Evolutionary conservation across 2,329 filamentous ascomycete genomes (phyloP), one percentile per base, ranked within the genome.

Genomic region (Cladophialophora exuberans): DNA sequence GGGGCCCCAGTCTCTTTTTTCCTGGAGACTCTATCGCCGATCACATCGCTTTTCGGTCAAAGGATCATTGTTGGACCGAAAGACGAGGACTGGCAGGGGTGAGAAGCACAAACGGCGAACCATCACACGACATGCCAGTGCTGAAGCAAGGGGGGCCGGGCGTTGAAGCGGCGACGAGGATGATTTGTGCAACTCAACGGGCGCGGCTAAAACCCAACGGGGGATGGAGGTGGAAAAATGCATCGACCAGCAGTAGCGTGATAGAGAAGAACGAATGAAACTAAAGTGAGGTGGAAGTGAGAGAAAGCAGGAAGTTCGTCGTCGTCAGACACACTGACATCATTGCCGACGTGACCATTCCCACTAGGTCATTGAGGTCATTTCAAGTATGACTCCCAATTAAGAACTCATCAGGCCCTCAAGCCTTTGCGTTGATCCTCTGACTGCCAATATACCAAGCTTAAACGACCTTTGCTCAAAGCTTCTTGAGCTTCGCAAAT

Each of bases 41-140:
- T 39, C 33, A 28, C 25, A 3, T 23, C n/a, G 26, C 15, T 36
- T 20, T 49, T 49, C 46, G 33, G 46, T 7, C 17, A 39, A 18
- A 38, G 46, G 33, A 49, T 38, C 35, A 49, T 35, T 39, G 33
- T 49, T 49, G 46, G 33, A 9, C 46, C 46, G 46, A 49, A 35
- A 20, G 17, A n/a, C 6, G 31, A 15, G 18, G n/a, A 13, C 30
- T 31, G 30, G 26, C 15, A 31, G 26, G 42, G 25, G 5, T 11
- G 23, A 9, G 10, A 17, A 17, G 15, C 6, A 26, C 17, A 15
- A 7, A n/a, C 11, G 30, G 30, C 18, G n/a, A 20, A 26, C 45
- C 45, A 49, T 49, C 46, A 38, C 46, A 39, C 46, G 46, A 49
- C 46, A 30, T 18, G 46, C 10, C 38, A 25, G 18, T 20, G 38